Percentiles rank a stretch among this genome's conserved stretches.
phyloP scores from a whole-genome alignment of 2,329 filamentous ascomycete species.

The Sporothrix variecibatus region DNA sequence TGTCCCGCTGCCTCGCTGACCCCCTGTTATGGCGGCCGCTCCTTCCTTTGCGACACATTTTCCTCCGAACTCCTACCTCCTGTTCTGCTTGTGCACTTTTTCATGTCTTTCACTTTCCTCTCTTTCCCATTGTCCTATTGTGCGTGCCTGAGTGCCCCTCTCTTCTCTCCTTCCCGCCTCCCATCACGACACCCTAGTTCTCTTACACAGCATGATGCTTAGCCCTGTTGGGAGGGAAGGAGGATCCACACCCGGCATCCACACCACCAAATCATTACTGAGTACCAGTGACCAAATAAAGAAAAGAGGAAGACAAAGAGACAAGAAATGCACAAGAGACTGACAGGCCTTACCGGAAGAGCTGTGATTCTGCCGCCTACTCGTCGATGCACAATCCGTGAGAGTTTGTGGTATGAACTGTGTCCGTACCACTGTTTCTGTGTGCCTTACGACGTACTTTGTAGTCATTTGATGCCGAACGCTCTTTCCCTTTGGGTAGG shows the following conservation, averaged over 20 bases:
- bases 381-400: neutral
- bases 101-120: neutral
- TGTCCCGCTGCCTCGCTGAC: neutral
- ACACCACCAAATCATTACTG: neutral
- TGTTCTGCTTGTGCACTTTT: neutral
- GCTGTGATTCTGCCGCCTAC: neutral
- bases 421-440: neutral
- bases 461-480: neutral
- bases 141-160: neutral
- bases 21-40: neutral
- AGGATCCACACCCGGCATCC: neutral
- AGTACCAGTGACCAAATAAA: neutral
- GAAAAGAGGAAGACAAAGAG: neutral
- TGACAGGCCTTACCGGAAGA: neutral
- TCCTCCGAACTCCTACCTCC: neutral
- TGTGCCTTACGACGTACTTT: neutral
- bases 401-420: neutral
- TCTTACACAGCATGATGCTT: conserved; percentile 16
- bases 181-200: neutral
- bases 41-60: conserved; percentile 4
- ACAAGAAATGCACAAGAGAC: no score
- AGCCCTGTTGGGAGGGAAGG: neutral
- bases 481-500: neutral
- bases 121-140: neutral
- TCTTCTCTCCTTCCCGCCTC: neutral